Conservation (phyloP, 2,329 filamentous ascomycete genomes). For the Cladobotryum mycophilum region DNA sequence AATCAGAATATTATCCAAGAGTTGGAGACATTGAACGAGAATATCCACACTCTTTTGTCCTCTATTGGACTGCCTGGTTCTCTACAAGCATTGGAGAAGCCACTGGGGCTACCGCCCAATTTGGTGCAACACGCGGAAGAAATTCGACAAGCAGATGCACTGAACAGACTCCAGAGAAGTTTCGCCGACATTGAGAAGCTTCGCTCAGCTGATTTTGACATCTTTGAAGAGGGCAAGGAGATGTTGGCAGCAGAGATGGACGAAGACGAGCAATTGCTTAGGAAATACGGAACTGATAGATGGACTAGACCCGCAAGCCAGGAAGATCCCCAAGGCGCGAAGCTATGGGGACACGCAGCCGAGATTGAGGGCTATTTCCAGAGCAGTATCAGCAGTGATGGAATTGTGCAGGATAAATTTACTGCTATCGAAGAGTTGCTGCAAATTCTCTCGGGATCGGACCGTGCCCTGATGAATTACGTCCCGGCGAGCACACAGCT, state of each 20-base stretch:
- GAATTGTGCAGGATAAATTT: constrained; percentile 69
- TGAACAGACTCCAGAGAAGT: constrained; percentile 68
- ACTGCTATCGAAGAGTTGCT: constrained; percentile 69
- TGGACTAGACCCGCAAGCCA: constrained; percentile 70
- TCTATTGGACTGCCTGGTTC: constrained; percentile 87
- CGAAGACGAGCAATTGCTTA: constrained; percentile 70
- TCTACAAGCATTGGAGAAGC: constrained; percentile 89
- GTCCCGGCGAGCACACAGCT: constrained; percentile 80
- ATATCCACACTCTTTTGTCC: constrained; percentile 71
- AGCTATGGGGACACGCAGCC: constrained; percentile 65
- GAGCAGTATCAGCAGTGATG: constrained; percentile 50
- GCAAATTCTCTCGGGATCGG: constrained; percentile 68
- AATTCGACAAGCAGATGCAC: constrained; percentile 81
- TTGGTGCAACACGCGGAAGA: constrained; percentile 89
- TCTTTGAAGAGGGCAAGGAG: constrained; percentile 78
- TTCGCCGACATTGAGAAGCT: constrained; percentile 88
- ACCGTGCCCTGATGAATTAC: constrained; percentile 76
- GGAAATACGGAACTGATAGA: constrained; percentile 78
- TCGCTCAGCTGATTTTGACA: constrained; percentile 67
- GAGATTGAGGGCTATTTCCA: constrained; percentile 87
- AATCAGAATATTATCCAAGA: constrained; percentile 83
- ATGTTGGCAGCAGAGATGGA: constrained; percentile 72
- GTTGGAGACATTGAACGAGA: constrained; percentile 72
- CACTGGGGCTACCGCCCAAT: constrained; percentile 78
- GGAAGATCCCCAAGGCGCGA: constrained; percentile 57